Evolutionary conservation across 179 eudicot species (phyloP).

Genomic region (Camellia oleifera): DNA sequence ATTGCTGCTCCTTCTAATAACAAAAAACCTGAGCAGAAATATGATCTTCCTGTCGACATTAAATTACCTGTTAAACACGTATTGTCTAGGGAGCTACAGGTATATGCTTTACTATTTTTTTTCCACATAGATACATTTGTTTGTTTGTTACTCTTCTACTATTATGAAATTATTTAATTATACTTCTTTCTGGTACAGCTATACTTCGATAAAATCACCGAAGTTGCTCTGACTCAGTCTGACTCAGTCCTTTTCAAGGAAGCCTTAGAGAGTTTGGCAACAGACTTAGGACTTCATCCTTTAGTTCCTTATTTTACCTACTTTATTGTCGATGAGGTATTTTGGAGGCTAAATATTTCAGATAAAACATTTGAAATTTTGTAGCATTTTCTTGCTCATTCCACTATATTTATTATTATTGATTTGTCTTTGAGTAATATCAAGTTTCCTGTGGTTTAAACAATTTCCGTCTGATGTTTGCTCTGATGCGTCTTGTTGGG

Average conservation of each 20-base stretch:
- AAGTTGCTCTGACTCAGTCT: slow-evolving; percentile 61
- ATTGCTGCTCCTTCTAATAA: slow-evolving; percentile 47
- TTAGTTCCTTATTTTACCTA: slow-evolving; percentile 81
- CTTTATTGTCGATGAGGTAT: slow-evolving; percentile 91
- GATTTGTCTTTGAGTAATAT: slow-evolving; percentile 12
- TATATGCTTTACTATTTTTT: slow-evolving; percentile 13
- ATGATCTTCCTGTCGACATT: slow-evolving; percentile 70
- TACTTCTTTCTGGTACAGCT: slow-evolving; percentile 44
- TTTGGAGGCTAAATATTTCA: background rate
- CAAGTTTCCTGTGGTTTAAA: slow-evolving; percentile 83
- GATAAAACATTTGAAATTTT: background rate
- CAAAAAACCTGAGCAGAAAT: slow-evolving; percentile 64
- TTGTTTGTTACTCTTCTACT: background rate
- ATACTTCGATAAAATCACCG: slow-evolving; percentile 85
- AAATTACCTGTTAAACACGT: slow-evolving; percentile 85
- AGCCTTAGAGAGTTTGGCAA: slow-evolving; percentile 83
- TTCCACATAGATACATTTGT: background rate
- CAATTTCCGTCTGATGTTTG: slow-evolving; percentile 62
- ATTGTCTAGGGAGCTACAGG: slow-evolving; percentile 94
- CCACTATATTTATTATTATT: background rate
- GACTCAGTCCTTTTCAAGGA: slow-evolving; percentile 73
- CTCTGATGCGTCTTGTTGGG: slow-evolving; percentile 85
- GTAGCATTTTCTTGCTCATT: background rate
- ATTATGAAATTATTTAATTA: background rate
- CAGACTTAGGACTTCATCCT: slow-evolving; percentile 95